Evolutionary conservation across 371 early-diverging fungal species (phyloP), one percentile per base, ranked within the genome.

Genomic region (Haplosporangium sp.): DNA sequence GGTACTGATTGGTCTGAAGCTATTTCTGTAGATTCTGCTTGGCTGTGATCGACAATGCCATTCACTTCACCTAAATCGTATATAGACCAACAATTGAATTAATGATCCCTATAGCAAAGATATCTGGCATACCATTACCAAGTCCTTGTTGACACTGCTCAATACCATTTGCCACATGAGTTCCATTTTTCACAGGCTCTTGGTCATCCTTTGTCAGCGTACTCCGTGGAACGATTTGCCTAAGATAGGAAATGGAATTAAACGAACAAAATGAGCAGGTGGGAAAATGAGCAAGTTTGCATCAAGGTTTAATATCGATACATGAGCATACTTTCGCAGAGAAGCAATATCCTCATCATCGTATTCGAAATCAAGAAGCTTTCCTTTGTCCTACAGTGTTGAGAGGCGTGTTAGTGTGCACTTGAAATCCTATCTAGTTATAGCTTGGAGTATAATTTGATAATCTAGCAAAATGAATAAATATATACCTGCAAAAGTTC

Each of bases 281-380:
- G 13, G 4, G 47, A 47, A 13, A 47, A 13, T 13, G 47, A 47
- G 47, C 47, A 59, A 38, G 57, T 9, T 60, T 11, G 2, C 15
- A 9, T 47, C 47, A 47, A 35, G 15, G n/a, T 17, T 19, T 47
- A 58, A 38, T 1, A 34, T 7, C 4, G 15, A 9, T 13, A 9
- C 17, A 4, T 19, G 8, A 48, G 38, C 72, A 15, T 85, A 86
- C 86, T 88, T 88, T 63, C 83, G 81, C 63, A 88, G 57, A 1
- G 88, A 88, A 38, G 53, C 45, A 34, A 88, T 86, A 62, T 85
- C 85, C 42, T 86, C 84, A 61, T 88, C 87, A 37, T 69, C 71
- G 63, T 86, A 88, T 17, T 83, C 84, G 48, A 84, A 85, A 60
- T 88, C 86, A 27, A 85, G 68, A 17, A 82, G 60, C 69, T 85